Base-by-base conservation (phyloP, 1,139 yeast genomes). In the Pichia sp. region DNA sequence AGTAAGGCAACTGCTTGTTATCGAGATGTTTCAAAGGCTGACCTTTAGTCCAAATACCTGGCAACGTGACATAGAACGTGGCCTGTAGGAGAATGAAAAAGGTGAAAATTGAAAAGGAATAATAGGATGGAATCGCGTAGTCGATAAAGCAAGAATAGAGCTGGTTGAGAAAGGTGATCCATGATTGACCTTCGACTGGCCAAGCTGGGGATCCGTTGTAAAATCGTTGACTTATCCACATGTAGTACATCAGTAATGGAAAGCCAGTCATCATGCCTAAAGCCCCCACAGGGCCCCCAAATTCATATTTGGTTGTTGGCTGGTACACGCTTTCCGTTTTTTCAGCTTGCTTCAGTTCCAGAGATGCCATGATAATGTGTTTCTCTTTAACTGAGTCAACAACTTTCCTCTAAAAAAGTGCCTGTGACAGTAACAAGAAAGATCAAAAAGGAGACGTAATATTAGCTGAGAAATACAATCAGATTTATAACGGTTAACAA, bases 11-110 rank as follows among this genome's bases (percentile, higher is more conserved):
- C 64, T 90, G 95, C 65, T 79, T 79, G 65, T 83, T 82, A 58
- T 85, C 76, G 70, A 87, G 74, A 66, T 93, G 98, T 10, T 80
- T 76, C 66, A 93, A 81, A 8, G 96, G 96, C 66, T 89, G 95
- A 43, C 99, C 99, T 69, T 89, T 85, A 41, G 96, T 86, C 91
- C 95, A 87, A 46, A 93, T 74, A 50, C 99, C 99, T 5, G 99
- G 99, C 63, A 91, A 75, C n/a, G 85, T 82, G 62, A 87, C 82
- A 70, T 93, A 93, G 62, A 90, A 85, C 22, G 79, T 58, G 12
- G 78, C 83, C 71, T 93, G 98, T 50, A 80, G 69, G n/a, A 80
- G 52, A 63, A 90, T 76, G 66, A 87, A 93, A 0, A 78, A 71
- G 58, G 85, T 74, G 68, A 90, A 93, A 51, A 87, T 76, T 40